Base-by-base conservation (phyloP, 257 asterid genomes). In the Salvia hispanica region DNA sequence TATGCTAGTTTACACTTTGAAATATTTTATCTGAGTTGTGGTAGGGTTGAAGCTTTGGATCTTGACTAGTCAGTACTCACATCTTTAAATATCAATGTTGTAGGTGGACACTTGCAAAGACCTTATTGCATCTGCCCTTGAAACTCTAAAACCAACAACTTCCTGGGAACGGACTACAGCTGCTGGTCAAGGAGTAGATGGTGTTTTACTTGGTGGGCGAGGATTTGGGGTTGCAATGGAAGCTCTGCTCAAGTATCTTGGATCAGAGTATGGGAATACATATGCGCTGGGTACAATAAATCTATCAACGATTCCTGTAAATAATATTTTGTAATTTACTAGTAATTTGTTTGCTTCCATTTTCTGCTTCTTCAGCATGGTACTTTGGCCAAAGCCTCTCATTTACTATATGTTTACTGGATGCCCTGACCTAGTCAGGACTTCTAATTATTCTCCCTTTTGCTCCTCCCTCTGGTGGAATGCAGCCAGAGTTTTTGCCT, bases 141-240 rank as follows among this genome's bases (percentile, higher is more conserved):
- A 94, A 84, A 81, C 95, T 46, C 78, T 94, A 61, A 88, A 71
- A 73, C 99, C 99, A 57, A 85, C 95, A 42, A 88, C 88, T 74
- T 85, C 97, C 44, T 91, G 99, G 99, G 97, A 91, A 78, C 86
- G 97, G 71, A 80, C 87, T 60, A 77, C 96, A 59, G 92, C 92
- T 76, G 89, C 91, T 3, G 93, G 96, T 76, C 99, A 90, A 81
- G 96, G 88, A 77, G 78, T 80, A 43, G 99, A 91, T 72, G 99
- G 99, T 66, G 87, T 91, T 80, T 77, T 91, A 71, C 83, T 85
- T 64, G 99, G 99, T 46, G 99, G 99, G 63, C 80, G 99, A 57
- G 96, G 99, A 71, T 94, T 90, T 77, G 99, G 99, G 36, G 90
- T 79, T 47, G 96, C 99, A 67, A 94, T 91, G 92, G 99, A 91